Conservation (phyloP, 2,329 filamentous ascomycete species). For the Fusarium sp. region DNA sequence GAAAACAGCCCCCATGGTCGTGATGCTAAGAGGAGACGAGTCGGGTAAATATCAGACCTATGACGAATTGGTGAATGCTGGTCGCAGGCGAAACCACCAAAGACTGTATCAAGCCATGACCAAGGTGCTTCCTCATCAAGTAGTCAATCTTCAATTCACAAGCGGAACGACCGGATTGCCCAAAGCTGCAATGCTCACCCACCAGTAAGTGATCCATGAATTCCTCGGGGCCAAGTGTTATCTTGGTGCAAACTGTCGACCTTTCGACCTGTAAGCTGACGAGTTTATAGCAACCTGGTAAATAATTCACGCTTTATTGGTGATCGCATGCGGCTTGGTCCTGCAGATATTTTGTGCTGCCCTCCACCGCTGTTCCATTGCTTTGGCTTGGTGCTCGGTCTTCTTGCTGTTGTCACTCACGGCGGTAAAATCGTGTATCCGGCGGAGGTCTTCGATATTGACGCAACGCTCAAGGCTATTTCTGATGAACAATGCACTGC, state of each 20-base stretch:
- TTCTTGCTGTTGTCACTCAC: conserved; percentile 77
- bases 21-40: conserved; percentile 67
- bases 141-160: conserved; percentile 80
- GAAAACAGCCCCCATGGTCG: conserved; percentile 58
- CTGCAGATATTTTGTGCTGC: conserved; percentile 77
- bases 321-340: conserved; percentile 75
- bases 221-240: neutral
- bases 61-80: conserved; percentile 63
- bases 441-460: conserved; percentile 75
- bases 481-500: conserved; percentile 75
- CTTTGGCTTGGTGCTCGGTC: conserved; percentile 81
- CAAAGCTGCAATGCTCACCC: conserved; percentile 79
- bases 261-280: conserved; percentile 6
- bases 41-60: conserved; percentile 67
- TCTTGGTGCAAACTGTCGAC: neutral
- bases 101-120: conserved; percentile 62
- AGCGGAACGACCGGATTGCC: conserved; percentile 78
- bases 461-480: conserved; percentile 72
- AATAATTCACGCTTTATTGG: conserved; percentile 78
- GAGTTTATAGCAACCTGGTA: conserved; percentile 59
- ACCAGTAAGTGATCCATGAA: conserved; percentile 60
- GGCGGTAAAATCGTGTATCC: conserved; percentile 81
- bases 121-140: conserved; percentile 69
- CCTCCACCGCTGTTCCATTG: conserved; percentile 88
- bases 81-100: conserved; percentile 58